These are phyloP conservation scores for Cylindrodendrum hubeiense DNA, from an alignment of 2,329 filamentous ascomycete species.

Conservation along the genomic window DNA sequence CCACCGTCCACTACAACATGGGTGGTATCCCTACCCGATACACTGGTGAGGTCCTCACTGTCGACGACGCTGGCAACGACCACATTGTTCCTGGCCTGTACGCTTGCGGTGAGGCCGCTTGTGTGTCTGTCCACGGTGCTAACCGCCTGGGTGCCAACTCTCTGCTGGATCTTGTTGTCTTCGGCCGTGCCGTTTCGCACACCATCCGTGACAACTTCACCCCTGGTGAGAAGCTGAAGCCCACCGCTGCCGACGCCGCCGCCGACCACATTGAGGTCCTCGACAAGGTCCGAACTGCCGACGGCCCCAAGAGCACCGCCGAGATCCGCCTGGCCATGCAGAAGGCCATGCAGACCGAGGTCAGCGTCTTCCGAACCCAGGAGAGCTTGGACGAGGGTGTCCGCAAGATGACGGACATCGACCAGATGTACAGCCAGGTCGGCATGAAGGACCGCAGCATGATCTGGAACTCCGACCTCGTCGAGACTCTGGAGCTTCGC, in stretches of 20 bases:
- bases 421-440: conserved; percentile 82
- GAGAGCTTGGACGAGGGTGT: conserved; percentile 95
- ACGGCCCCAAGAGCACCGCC: conserved; percentile 87
- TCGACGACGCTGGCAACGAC: conserved; percentile 89
- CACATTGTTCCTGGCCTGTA: conserved; percentile 95
- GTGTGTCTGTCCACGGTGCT: conserved; percentile 97
- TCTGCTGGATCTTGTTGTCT: conserved; percentile 95
- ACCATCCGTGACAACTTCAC: conserved; percentile 95
- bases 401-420: conserved; percentile 86
- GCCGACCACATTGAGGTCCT: conserved; percentile 88
- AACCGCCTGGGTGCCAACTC: conserved; percentile 99
- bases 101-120: conserved; percentile 96
- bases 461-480: conserved; percentile 99
- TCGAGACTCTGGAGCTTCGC: conserved; percentile 94
- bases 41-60: conserved; percentile 93
- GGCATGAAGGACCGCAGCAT: conserved; percentile 98
- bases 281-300: conserved; percentile 85
- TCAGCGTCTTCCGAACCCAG: conserved; percentile 96
- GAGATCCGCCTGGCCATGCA: conserved; percentile 95
- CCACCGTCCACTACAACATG: conserved; percentile 99
- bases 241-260: conserved; percentile 86
- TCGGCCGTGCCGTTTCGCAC: conserved; percentile 96
- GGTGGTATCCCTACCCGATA: conserved; percentile 98
- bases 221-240: conserved; percentile 83
- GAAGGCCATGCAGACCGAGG: conserved; percentile 98